Percentiles rank a stretch among this genome's conserved stretches.
Conservation (phyloP, 208 protist genomes). For the Herpetomonas tarakana region DNA sequence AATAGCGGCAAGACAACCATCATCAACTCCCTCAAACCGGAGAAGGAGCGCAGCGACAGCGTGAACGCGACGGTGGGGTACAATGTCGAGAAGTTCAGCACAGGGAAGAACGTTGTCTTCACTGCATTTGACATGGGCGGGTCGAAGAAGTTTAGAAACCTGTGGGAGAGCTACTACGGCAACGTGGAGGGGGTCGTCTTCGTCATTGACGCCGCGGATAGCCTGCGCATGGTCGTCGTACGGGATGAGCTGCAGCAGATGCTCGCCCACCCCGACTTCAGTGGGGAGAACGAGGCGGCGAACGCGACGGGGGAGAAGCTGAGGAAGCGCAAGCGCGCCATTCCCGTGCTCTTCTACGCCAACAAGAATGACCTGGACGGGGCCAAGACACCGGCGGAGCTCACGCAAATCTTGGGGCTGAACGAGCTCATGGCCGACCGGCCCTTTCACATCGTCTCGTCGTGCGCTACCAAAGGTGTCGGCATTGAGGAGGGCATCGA, state of each 20-base stretch:
- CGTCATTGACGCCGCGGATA: slow-evolving; percentile 92
- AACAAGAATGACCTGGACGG: slow-evolving; percentile 92
- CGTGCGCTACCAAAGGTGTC: slow-evolving; percentile 61
- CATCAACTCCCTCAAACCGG: slow-evolving; percentile 97
- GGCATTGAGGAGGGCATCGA: slow-evolving; percentile 68
- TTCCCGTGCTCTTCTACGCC: slow-evolving; percentile 85
- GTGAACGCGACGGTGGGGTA: slow-evolving; percentile 98
- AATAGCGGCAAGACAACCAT: slow-evolving; percentile 97
- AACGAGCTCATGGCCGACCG: slow-evolving; percentile 51
- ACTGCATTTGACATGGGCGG: slow-evolving; percentile 98
- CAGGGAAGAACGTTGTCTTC: slow-evolving; percentile 93
- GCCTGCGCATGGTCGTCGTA: slow-evolving; percentile 80
- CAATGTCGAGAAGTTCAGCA: slow-evolving; percentile 90
- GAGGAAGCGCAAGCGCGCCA: slow-evolving; percentile 1
- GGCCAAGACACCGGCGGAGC: slow-evolving; percentile 74
- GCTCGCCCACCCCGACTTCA: slow-evolving; percentile 61
- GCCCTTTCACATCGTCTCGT: slow-evolving; percentile 86
- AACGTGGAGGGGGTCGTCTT: slow-evolving; percentile 94
- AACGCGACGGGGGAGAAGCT: background rate
- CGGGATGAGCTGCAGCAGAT: slow-evolving; percentile 84
- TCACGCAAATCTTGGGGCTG: slow-evolving; percentile 82
- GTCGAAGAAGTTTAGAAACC: slow-evolving; percentile 96
- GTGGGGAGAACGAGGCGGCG: background rate
- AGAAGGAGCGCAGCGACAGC: slow-evolving; percentile 84
- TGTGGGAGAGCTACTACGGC: slow-evolving; percentile 98